Base-by-base conservation (phyloP, 78 protist species). In the Paratrimastix pyriformis region DNA sequence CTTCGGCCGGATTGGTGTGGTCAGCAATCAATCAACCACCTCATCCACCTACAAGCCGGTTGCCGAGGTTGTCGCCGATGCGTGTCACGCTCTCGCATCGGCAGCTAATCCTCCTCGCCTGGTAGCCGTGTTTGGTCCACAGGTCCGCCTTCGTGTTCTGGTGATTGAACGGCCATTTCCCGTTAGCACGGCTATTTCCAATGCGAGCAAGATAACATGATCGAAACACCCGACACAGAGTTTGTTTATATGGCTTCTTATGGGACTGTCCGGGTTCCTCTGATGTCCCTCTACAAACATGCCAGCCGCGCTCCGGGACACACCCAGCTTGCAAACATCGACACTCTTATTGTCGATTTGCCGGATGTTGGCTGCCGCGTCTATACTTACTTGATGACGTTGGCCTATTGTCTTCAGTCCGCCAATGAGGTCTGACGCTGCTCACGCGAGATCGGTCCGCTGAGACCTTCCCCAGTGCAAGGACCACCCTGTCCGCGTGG, bases 151-250 rank as follows among this genome's bases (percentile, higher is more conserved):
- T n/a, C n/a, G n/a, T n/a, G n/a, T n/a, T n/a, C n/a, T n/a, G n/a
- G n/a, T n/a, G n/a, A n/a, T n/a, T n/a, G n/a, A n/a, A n/a, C n/a
- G n/a, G n/a, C n/a, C n/a, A n/a, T n/a, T n/a, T n/a, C n/a, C n/a
- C n/a, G n/a, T n/a, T n/a, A 74, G 35, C 78, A 74, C 32, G 78
- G 78, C 8, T 74, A 33, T 59, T 60, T 15, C 44, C 72, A 37
- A 55, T 52, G 3, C 33, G 9, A 74, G 9, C 78, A 74, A 58
- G 78, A 74, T 8, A 74, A 74, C 38, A 74, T 74, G 78, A 74
- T 74, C 13, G 78, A 74, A 57, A 52, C 78, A 18, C 30, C 30
- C 5, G 78, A 74, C 29, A 52, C 78, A 8, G 7, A 33, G 13
- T 66, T 33, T 11, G 30, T 29, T 72, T 72, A 55, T 7, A 7